Evolutionary conservation across 495 filamentous ascomycete species (phyloP).

Genomic region (Neurospora sp.): DNA sequence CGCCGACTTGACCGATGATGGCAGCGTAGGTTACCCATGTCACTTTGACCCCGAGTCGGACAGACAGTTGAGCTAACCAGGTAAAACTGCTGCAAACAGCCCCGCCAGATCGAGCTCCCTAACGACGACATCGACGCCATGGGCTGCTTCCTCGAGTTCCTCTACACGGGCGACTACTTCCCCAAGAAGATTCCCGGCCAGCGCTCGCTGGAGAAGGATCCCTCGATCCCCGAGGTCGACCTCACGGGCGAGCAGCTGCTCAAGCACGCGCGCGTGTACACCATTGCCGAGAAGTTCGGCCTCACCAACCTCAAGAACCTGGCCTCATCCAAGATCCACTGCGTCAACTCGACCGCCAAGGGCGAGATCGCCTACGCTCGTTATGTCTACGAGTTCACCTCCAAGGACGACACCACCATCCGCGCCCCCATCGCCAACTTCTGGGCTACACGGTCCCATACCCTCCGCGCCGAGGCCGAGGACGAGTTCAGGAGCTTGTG

Average conservation of each 20-base stretch:
- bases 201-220: slow-evolving; percentile 46
- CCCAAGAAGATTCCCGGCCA: slow-evolving; percentile 51
- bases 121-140: slow-evolving; percentile 71
- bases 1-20: slow-evolving; percentile 44
- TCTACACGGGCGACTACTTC: slow-evolving; percentile 89
- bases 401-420: slow-evolving; percentile 57
- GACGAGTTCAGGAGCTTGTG: slow-evolving; percentile 72
- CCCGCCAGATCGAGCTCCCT: slow-evolving; percentile 57
- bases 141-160: slow-evolving; percentile 80
- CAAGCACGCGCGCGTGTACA: slow-evolving; percentile 82
- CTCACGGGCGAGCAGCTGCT: slow-evolving; percentile 66
- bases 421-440: slow-evolving; percentile 79
- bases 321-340: slow-evolving; percentile 81
- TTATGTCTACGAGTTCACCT: slow-evolving; percentile 76
- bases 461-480: slow-evolving; percentile 73
- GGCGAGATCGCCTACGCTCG: slow-evolving; percentile 85
- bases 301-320: slow-evolving; percentile 64
- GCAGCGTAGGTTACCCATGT: slow-evolving; percentile 26
- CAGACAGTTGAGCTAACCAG: background rate
- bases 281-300: slow-evolving; percentile 70
- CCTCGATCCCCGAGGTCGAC: slow-evolving; percentile 51
- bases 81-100: slow-evolving; percentile 17
- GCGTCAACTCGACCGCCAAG: slow-evolving; percentile 70
- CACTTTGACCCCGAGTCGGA: background rate
- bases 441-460: slow-evolving; percentile 75